These are phyloP conservation scores for Coccomyxa subellipsoidea DNA, from an alignment of 163 green algal species.

Conservation along the genomic window DNA sequence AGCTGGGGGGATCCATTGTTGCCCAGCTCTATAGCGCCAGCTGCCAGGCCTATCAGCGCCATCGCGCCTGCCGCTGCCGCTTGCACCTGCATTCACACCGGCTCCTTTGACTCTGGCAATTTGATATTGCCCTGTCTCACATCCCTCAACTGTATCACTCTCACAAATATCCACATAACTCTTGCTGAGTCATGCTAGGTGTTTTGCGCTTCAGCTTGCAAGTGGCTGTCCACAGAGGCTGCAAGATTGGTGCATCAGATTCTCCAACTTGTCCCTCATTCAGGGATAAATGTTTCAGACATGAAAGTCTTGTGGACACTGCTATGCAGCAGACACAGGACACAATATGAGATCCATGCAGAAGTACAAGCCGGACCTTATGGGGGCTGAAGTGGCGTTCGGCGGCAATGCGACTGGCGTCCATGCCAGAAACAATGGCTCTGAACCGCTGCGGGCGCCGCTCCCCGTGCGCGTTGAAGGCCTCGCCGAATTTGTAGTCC, in stretches of 20 bases:
- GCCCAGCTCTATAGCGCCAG: constrained; percentile 9
- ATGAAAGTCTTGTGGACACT: no score
- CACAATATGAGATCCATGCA: background rate
- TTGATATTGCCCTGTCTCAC: no score
- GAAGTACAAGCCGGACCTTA: constrained; percentile 14
- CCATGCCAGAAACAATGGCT: constrained; percentile 21
- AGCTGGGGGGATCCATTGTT: background rate
- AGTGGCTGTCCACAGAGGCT: no score
- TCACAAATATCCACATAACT: no score
- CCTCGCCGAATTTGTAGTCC: constrained; percentile 49
- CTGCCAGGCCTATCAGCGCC: constrained; percentile 25
- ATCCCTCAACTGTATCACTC: no score
- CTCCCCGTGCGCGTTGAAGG: constrained; percentile 52
- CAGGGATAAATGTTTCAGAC: no score
- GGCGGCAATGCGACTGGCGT: constrained; percentile 5
- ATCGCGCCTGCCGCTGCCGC: constrained; percentile 26
- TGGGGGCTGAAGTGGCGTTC: constrained; percentile 15
- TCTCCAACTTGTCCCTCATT: no score
- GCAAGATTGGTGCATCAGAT: no score
- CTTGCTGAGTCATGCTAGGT: no score
- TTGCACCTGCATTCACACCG: constrained; percentile 28
- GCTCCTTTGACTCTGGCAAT: background rate
- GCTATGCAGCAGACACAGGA: no score
- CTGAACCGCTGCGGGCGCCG: constrained; percentile 48
- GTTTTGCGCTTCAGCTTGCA: no score